Evolutionary conservation across 495 filamentous ascomycete genomes (phyloP), one percentile per base, ranked within the genome.

Genomic region (Aspergillus mulundensis): DNA sequence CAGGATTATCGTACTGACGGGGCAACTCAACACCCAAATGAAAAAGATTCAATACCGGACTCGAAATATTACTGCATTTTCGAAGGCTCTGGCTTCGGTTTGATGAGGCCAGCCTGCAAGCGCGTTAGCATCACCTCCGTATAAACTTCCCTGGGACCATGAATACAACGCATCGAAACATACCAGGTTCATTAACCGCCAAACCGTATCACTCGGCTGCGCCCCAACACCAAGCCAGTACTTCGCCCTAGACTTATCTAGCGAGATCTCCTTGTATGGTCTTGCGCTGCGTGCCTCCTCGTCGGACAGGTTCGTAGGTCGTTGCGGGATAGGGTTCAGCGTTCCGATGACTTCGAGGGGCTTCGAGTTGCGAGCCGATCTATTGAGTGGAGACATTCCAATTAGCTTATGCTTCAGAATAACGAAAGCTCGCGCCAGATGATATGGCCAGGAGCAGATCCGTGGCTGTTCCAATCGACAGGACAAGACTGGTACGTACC

Each of bases 161-260:
- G 5, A 36, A 14, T 2, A 2, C 25, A 18, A 20, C 41, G 4
- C 45, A 15, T 28, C 11, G 32, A 32, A 28, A 73, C 87, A 47
- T 77, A 96, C 94, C 88, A 96, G 84, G 49, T 77, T 77, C 70
- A 98, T 70, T 61, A 98, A 65, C 73, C 91, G 79, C 94, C 91
- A 95, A 24, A 86, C 88, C 4, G 88, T 81, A 60, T 96, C 89
- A 60, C 85, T 91, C 24, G 94, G 92, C 73, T 98, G 94, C 38
- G 94, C 94, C 3, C 94, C 94, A 10, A 97, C 92, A 68, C 94
- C 94, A 14, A 98, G 76, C 94, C 94, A 98, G 74, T 98, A 98
- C 70, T 88, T 86, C 50, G 92, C 88, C 45, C 94, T 78, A 50
- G 81, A 70, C 1, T 78, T 78, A 76, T 98, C 94, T 2, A 98